Evolutionary conservation across 2,329 filamentous ascomycete species (phyloP), one percentile per base, ranked within the genome.

Genomic region (Pestalotiopsis sp.): DNA sequence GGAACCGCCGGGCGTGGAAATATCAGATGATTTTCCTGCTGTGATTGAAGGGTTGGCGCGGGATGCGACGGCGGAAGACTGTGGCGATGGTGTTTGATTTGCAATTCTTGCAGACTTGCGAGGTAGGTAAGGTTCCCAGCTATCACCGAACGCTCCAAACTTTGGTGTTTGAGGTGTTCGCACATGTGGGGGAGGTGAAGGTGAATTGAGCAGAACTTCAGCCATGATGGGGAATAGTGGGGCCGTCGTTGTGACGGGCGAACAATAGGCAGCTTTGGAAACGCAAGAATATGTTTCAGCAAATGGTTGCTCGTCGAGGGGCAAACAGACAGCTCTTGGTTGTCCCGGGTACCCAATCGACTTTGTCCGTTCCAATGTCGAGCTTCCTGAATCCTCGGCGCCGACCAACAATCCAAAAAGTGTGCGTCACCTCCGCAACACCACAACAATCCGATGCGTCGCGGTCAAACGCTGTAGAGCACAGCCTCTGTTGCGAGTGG

Each of bases 111-210:
- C 86, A 3, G 90, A 92, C 75, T 92, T 91, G 78, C 91, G 88
- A 67, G 91, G 90, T 70, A 90, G 89, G 77, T 90, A 94, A 59
- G 92, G 92, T 75, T 93, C 87, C 84, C 91, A 94, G 71, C 84
- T 81, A 80, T 95, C 92, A 72, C 86, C 84, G 75, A 85, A 89
- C 49, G 66, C 45, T 31, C 92, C 92, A 76, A 90, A 87, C 69
- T 87, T 87, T 62, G 92, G 92, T 67, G 92, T 90, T 56, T 88
- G 87, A 70, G 92, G 92, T 63, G 91, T 93, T 77, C 84, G 88
- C 70, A 92, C 81, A 71, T 82, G 81, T 57, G 82, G 79, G 49
- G 87, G 83, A 71, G 88, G 89, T 64, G 90, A 87, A 72, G 91
- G 91, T 58, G 91, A 92, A 17, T 66, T 66, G 36, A 70, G 70